Conservation (phyloP, 2,329 filamentous ascomycete genomes). For the Aspergillus fischeri region DNA sequence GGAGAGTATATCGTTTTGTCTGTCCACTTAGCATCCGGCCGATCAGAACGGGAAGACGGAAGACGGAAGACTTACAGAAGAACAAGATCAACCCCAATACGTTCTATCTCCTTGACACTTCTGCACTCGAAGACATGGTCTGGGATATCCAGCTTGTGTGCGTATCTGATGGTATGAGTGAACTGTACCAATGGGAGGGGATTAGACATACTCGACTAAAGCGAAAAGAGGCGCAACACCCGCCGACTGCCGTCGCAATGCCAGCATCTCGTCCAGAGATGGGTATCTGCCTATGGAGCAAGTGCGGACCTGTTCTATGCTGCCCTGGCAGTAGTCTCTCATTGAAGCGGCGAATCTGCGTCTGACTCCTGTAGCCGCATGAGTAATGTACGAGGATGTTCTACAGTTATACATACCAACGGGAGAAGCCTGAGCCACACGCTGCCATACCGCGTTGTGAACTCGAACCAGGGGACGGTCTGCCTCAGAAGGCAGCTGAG, state of each 20-base stretch:
- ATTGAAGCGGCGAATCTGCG: conserved; percentile 11
- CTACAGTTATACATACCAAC: too few relatives aligned
- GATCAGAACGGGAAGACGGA: not conserved
- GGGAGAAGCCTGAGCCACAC: conserved; percentile 13
- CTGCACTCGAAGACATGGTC: conserved; percentile 15
- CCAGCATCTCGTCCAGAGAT: conserved; percentile 13
- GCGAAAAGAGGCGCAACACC: conserved; percentile 19
- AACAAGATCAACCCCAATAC: conserved; percentile 16
- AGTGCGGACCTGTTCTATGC: conserved; percentile 13
- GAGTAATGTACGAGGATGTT: not conserved
- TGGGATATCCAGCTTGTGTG: conserved; percentile 15
- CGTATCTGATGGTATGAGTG: conserved; percentile 8
- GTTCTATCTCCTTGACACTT: conserved; percentile 16
- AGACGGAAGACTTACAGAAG: conserved; percentile 10
- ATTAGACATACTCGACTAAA: conserved; percentile 16
- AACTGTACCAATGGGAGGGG: not conserved
- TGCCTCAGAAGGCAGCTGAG: conserved; percentile 2
- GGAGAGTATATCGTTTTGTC: conserved; percentile 24
- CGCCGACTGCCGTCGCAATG: conserved; percentile 14
- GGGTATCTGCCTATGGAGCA: conserved; percentile 9
- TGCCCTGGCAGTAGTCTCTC: conserved; percentile 16
- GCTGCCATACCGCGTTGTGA: conserved; percentile 26
- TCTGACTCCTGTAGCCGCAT: conserved; percentile 6
- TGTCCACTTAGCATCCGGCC: not conserved
- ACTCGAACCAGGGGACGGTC: conserved; percentile 17